Conservation (phyloP, 805 yeast species). For the Maudiozyma barnettii region DNA sequence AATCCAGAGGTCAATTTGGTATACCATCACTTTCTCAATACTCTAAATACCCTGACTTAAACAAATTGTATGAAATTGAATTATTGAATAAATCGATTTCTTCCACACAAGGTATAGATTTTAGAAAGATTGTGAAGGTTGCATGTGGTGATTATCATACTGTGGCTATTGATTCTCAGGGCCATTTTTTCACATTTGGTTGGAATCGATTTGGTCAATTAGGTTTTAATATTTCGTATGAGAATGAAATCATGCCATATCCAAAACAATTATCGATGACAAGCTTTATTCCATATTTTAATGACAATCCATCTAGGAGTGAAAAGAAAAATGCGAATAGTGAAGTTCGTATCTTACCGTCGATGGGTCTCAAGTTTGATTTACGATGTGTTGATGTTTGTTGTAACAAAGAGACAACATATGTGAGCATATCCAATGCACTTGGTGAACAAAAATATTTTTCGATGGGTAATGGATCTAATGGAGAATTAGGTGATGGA, state of each 20-base stretch:
- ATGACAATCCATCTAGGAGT: neutral
- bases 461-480: conserved; percentile 75
- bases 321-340: conserved; percentile 21
- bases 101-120: neutral
- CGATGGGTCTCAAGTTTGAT: conserved; percentile 25
- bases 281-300: conserved; percentile 31
- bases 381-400: conserved; percentile 44
- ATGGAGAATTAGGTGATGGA: conserved; percentile 81
- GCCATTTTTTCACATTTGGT: conserved; percentile 79
- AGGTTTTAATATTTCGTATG: conserved; percentile 57
- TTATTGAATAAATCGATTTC: conserved; percentile 20
- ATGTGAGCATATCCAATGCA: conserved; percentile 32
- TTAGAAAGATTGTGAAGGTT: conserved; percentile 42
- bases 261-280: conserved; percentile 47
- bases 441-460: conserved; percentile 24
- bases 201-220: conserved; percentile 77
- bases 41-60: conserved; percentile 41
- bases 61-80: conserved; percentile 38
- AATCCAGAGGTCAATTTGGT: conserved; percentile 76
- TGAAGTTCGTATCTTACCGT: conserved; percentile 8
- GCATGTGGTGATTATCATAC: conserved; percentile 72
- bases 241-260: conserved; percentile 57
- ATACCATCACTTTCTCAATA: conserved; percentile 63
- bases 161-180: conserved; percentile 56
- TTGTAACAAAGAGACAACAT: conserved; percentile 66